Conservation (phyloP, 768 basidiomycete genomes). For the Termitomyces heimii region DNA sequence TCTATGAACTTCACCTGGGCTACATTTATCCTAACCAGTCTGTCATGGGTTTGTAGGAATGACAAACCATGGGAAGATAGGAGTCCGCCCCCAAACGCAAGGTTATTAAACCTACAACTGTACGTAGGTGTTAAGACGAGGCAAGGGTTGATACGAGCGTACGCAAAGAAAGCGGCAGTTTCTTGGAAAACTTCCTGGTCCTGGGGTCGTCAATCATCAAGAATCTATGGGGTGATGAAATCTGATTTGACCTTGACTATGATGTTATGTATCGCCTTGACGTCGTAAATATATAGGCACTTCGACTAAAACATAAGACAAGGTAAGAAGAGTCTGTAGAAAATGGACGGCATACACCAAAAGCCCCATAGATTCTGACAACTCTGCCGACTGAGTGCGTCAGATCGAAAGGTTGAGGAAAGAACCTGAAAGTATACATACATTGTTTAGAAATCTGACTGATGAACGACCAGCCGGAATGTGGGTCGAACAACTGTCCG, state of each 20-base stretch:
- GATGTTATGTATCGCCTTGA: slow-evolving; percentile 8
- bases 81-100: slow-evolving; percentile 10
- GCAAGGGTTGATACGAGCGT: not conserved
- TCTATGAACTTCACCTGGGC: slow-evolving; percentile 13
- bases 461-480: slow-evolving; percentile 15
- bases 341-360: slow-evolving; percentile 12
- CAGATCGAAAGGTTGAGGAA: not conserved
- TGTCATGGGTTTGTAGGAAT: not conserved
- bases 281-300: slow-evolving; percentile 8
- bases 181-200: slow-evolving; percentile 11
- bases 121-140: not conserved
- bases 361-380: slow-evolving; percentile 12
- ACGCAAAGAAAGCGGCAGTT: slow-evolving; percentile 8
- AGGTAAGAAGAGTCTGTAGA: not conserved
- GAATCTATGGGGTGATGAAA: not conserved
- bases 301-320: not conserved
- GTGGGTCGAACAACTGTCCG: slow-evolving; percentile 6
- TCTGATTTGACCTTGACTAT: slow-evolving; percentile 5
- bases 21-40: not conserved
- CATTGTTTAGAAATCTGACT: slow-evolving; percentile 8
- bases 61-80: slow-evolving; percentile 9
- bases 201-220: not conserved
- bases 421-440: not conserved
- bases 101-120: slow-evolving; percentile 1
- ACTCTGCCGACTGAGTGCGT: slow-evolving; percentile 13